A percentile compares a stretch with the other conserved stretches of the same genome.
These are phyloP conservation scores for Coemansia sp. DNA, from an alignment of 192 early-diverging fungal species.

Conservation along the genomic window DNA sequence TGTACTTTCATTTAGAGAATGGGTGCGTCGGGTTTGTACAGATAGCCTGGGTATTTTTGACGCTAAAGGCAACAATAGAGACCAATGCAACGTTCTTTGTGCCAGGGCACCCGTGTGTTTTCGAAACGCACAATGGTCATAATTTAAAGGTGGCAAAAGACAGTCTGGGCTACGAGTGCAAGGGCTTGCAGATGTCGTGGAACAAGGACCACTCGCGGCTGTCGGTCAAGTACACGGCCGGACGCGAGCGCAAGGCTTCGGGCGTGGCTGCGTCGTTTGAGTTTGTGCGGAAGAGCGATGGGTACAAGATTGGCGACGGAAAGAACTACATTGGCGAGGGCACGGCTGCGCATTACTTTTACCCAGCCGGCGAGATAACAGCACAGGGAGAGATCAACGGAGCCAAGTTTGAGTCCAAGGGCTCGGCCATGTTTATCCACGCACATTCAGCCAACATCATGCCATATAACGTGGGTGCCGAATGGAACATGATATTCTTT, in stretches of 20 bases:
- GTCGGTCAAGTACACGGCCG: slow-evolving; percentile 45
- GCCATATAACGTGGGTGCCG: slow-evolving; percentile 77
- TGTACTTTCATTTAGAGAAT: slow-evolving; percentile 73
- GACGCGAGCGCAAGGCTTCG: slow-evolving; percentile 57
- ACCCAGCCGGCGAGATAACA: slow-evolving; percentile 70
- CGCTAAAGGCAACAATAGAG: slow-evolving; percentile 67
- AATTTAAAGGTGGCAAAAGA: slow-evolving; percentile 72
- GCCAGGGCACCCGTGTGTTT: slow-evolving; percentile 58
- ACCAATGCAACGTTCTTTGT: slow-evolving; percentile 75
- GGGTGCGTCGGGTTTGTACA: slow-evolving; percentile 86
- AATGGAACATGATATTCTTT: slow-evolving; percentile 87
- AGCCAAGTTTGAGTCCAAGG: slow-evolving; percentile 60
- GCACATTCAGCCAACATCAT: slow-evolving; percentile 80
- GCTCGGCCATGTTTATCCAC: slow-evolving; percentile 76
- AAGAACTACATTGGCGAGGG: slow-evolving; percentile 72
- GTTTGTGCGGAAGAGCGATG: slow-evolving; percentile 65
- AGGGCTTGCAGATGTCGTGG: slow-evolving; percentile 71
- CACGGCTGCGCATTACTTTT: slow-evolving; percentile 75
- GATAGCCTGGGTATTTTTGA: slow-evolving; percentile 86
- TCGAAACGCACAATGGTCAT: slow-evolving; percentile 73
- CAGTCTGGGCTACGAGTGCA: slow-evolving; percentile 72
- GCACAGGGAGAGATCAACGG: slow-evolving; percentile 76
- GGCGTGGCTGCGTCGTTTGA: slow-evolving; percentile 69
- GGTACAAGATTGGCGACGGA: slow-evolving; percentile 83
- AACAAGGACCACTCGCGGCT: slow-evolving; percentile 41